These are phyloP conservation scores for Withania somnifera DNA, from an alignment of 305 asterid species.

Conservation along the genomic window DNA sequence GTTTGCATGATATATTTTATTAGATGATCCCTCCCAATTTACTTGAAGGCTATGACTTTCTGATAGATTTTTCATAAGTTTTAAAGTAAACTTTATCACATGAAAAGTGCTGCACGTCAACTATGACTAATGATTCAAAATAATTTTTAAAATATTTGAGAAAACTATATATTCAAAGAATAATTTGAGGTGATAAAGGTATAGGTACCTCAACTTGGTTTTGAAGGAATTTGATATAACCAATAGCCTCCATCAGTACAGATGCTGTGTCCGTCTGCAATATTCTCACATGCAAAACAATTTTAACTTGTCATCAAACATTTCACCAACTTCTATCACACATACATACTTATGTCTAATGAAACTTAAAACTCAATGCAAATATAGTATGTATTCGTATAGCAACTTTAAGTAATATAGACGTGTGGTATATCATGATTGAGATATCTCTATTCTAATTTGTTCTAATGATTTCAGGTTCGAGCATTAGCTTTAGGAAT, in stretches of 20 bases:
- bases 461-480: too few species aligned
- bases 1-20: too few species aligned
- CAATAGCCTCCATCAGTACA: slow-evolving; percentile 93
- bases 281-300: slow-evolving; percentile 15
- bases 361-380: not conserved
- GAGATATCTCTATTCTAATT: not conserved
- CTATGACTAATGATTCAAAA: not conserved
- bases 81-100: too few species aligned
- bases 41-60: not conserved
- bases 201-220: slow-evolving; percentile 67
- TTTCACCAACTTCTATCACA: not conserved
- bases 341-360: not conserved
- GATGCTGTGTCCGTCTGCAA: slow-evolving; percentile 96
- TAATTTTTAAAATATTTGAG: not conserved
- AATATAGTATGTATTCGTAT: not conserved
- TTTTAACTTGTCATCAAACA: not conserved
- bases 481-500: too few species aligned
- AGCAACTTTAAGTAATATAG: not conserved
- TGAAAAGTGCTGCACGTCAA: too few species aligned
- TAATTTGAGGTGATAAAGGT: not conserved
- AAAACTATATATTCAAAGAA: too few species aligned
- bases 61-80: too few species aligned
- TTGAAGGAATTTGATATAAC: slow-evolving; percentile 86
- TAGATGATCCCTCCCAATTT: too few species aligned
- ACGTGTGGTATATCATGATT: too few species aligned